Evolutionary conservation across 2,329 filamentous ascomycete genomes (phyloP), one percentile per base, ranked within the genome.

Genomic region (Epichloe typhina): DNA sequence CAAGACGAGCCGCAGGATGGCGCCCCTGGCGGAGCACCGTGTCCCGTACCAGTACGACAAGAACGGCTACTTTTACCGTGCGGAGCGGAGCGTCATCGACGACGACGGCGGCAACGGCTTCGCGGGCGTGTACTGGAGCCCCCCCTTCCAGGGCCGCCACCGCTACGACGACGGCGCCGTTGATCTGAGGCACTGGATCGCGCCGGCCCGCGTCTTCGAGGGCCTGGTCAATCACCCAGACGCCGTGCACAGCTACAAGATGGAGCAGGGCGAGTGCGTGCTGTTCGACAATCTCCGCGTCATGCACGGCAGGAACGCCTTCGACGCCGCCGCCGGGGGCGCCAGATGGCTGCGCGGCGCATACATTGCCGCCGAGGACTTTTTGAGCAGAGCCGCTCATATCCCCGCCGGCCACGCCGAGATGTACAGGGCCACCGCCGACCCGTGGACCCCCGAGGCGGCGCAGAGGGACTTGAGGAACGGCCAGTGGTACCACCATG

Each of bases 241-340:
- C 4, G 78, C 78, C 53, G 66, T 88, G 49, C 84, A 83, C 61
- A 76, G 91, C 69, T 73, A 84, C 52, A 84, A 84, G 66, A 72
- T 96, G 65, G 71, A 80, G 50, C 81, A 86, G 4, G 93, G 91
- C 19, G 86, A 95, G 61, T 95, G 88, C 62, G 89, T 90, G 12
- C 75, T 98, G n/a, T 97, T 98, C 62, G 84, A 95, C 64, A 97
- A 97, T 62, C 70, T 81, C 53, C 76, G 91, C 17, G 74, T 95
- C n/a, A 66, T 95, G 62, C 93, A 97, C 70, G 91, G 89, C 0
- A 74, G 93, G 4, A 76, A 73, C 15, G 79, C 81, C 33, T 97
- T 97, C 66, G 81, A 91, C 62, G 55, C 61, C 0, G 67, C 73
- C 0, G 68, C 68, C 0, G 19, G 73, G 75, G 86, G 86, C 21